Evolutionary conservation across 208 protist genomes (phyloP).

Genomic region (Porcisia deanei): DNA sequence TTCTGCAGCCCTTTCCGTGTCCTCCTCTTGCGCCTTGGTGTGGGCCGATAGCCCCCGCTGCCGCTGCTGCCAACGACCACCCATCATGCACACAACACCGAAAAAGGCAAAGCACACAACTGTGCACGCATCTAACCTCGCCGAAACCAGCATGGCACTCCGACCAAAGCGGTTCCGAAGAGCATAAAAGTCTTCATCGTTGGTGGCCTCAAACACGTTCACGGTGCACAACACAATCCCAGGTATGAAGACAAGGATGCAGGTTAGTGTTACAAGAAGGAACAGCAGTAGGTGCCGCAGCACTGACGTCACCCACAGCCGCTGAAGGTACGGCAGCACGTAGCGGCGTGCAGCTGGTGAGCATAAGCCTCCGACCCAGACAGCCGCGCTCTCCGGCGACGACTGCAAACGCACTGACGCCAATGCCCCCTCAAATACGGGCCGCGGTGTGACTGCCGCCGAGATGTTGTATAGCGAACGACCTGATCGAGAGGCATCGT

Average conservation of each 20-base stretch:
- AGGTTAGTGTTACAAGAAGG: conserved; percentile 24
- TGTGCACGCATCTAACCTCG: conserved; percentile 13
- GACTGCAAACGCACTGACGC: not conserved
- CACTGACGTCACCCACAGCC: conserved; percentile 47
- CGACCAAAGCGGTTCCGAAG: conserved; percentile 37
- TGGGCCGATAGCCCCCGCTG: not conserved
- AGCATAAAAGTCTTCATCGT: conserved; percentile 26
- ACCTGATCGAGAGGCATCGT: not conserved
- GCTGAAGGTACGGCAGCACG: conserved; percentile 37
- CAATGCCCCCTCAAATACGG: not conserved
- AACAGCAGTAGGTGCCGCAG: conserved; percentile 48
- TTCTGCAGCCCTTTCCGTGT: not conserved
- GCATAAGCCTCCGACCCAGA: not conserved
- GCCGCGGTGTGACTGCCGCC: not conserved
- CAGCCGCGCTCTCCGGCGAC: not conserved
- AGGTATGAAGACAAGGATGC: conserved; percentile 34
- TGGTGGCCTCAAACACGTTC: conserved; percentile 38
- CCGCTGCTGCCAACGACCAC: conserved; percentile 1
- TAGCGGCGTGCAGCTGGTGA: conserved; percentile 18
- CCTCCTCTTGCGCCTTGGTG: not conserved
- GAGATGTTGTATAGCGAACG: not conserved
- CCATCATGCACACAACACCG: conserved; percentile 2
- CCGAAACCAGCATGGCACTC: conserved; percentile 30
- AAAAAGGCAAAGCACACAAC: conserved; percentile 17
- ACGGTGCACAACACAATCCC: conserved; percentile 29